Percentiles rank a stretch among this genome's conserved stretches.
Evolutionary conservation across 106 monocot species (phyloP).

Genomic region (Hemerocallis citrina): DNA sequence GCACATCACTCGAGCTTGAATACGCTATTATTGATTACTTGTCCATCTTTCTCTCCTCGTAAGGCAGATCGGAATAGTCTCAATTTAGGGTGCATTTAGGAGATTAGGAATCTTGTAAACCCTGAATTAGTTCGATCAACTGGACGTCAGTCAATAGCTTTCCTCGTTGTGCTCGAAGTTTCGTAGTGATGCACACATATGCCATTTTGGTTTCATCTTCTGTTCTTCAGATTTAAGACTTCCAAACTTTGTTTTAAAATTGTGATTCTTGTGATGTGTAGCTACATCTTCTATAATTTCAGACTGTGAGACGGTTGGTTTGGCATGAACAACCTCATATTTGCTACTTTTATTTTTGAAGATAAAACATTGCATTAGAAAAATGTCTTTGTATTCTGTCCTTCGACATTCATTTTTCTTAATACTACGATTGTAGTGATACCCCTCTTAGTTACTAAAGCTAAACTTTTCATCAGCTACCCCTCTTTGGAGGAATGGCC

Average conservation of each 20-base stretch:
- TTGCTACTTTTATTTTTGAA: neutral
- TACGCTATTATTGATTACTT: too few relatives aligned
- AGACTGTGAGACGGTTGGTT: neutral
- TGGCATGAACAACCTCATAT: neutral
- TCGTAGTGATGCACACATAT: neutral
- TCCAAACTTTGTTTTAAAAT: neutral
- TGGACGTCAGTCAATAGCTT: neutral
- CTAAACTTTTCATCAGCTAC: constrained; percentile 56
- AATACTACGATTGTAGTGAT: neutral
- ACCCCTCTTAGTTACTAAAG: constrained; percentile 3
- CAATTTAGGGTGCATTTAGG: neutral
- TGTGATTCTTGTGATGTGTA: neutral
- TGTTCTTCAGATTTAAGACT: neutral
- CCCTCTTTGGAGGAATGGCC: constrained; percentile 99
- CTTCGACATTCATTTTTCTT: neutral
- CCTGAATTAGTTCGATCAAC: neutral
- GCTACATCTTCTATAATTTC: neutral
- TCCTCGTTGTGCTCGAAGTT: neutral
- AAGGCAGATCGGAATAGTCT: neutral
- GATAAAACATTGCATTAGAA: neutral
- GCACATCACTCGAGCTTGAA: too few relatives aligned
- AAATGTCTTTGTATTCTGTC: neutral
- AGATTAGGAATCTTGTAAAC: neutral
- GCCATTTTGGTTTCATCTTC: neutral
- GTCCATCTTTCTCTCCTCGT: neutral